Conservation (phyloP, 2,329 filamentous ascomycete genomes). For the Verticillium klebahnii region DNA sequence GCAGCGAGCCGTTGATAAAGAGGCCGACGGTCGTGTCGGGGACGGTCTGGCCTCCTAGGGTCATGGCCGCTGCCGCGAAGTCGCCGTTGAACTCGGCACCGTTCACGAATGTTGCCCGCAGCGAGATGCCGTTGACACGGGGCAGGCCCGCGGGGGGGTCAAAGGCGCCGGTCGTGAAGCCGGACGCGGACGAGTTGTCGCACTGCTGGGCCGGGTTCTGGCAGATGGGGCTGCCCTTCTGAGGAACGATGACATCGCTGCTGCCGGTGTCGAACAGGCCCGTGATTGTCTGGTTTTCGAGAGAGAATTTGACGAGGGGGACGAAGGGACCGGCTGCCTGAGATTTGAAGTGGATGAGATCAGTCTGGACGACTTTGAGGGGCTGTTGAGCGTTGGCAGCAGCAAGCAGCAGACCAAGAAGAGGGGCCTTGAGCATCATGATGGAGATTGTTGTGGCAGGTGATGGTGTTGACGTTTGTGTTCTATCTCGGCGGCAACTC, state of each 20-base stretch:
- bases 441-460: background rate
- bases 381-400: background rate
- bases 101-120: background rate
- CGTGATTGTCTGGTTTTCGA: background rate
- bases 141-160: background rate
- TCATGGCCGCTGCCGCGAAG: background rate
- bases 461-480: no score
- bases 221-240: slow-evolving; percentile 2
- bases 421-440: background rate
- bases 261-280: slow-evolving; percentile 6
- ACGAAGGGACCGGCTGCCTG: background rate
- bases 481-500: no score
- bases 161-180: background rate
- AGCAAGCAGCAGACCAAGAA: background rate
- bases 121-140: background rate
- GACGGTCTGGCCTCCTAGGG: background rate
- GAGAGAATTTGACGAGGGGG: background rate
- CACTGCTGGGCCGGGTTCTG: background rate
- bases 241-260: slow-evolving; percentile 4
- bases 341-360: background rate
- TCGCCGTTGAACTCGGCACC: background rate
- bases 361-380: background rate
- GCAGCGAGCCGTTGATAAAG: background rate
- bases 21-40: slow-evolving; percentile 2
- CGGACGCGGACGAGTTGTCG: background rate